phyloP scores from a whole-genome alignment of 1,284 basidiomycete species.

The Marasmius tenuissimus region DNA sequence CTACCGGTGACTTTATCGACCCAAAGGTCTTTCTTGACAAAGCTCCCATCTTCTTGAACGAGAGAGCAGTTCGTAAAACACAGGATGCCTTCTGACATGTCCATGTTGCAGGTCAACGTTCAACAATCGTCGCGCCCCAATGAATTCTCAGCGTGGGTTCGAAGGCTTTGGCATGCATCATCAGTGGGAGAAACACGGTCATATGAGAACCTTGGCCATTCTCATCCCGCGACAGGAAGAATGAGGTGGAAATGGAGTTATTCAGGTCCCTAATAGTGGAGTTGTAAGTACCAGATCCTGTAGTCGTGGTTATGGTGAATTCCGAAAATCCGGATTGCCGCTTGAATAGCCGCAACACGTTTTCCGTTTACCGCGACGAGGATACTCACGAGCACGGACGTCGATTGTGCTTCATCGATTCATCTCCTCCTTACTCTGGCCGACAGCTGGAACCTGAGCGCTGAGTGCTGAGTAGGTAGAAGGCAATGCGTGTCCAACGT shows the following conservation, averaged over 20 bases:
- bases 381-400: too few relatives aligned
- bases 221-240: not conserved
- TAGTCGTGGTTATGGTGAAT: too few relatives aligned
- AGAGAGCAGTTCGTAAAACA: conserved; percentile 86
- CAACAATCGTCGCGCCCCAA: not conserved
- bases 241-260: not conserved
- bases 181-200: not conserved
- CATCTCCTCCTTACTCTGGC: too few relatives aligned
- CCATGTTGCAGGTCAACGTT: not conserved
- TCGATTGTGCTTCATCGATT: too few relatives aligned
- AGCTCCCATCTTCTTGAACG: conserved; percentile 72
- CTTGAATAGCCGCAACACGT: too few relatives aligned
- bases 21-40: conserved; percentile 73
- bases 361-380: too few relatives aligned
- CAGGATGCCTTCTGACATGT: conserved; percentile 59
- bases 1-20: conserved; percentile 68
- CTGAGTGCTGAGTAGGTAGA: too few relatives aligned
- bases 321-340: too few relatives aligned
- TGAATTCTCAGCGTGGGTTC: not conserved
- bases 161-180: not conserved
- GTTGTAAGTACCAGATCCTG: too few relatives aligned
- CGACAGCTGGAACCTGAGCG: too few relatives aligned
- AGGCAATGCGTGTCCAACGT: too few relatives aligned
- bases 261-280: too few relatives aligned
- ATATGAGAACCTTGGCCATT: not conserved